Base-by-base conservation (phyloP, 116 monocot species). In the Posidonia oceanica region DNA sequence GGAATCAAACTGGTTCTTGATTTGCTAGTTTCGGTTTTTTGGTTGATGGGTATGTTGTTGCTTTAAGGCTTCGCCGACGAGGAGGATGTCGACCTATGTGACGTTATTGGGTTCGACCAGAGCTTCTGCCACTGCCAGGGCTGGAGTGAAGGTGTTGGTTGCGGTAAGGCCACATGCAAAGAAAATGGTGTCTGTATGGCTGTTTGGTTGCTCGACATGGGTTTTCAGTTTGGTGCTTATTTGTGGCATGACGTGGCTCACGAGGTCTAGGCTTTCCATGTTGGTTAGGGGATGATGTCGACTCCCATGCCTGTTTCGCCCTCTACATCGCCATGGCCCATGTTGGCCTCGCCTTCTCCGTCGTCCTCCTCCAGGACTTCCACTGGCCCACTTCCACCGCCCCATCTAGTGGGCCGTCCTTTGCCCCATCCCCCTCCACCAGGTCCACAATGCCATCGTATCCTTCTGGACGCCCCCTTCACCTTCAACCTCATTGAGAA, bases 251-350 rank as follows among this genome's bases (percentile, higher is more conserved):
- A 96, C 91, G 22, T 86, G 96, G 15, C 91, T 96, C 37, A 91
- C 96, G 60, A 80, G 91, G 10, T 96, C 91, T 54, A 91, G 96
- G 69, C 60, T 96, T 37, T 96, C 96, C 20, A 96, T 96, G 96
- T 29, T 29, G 29, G 29, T 29, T 29, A 29, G 29, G 29, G 29
- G 29, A 29, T 1, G 1, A 29, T 29, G 29, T 29, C 29, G 29
- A 29, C 1, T 29, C 29, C 1, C 29, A 29, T 29, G 29, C 29
- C 29, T 29, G 29, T 1, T 1, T 29, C 29, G 29, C 29, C 29
- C 29, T 29, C 29, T 29, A 29, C 29, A 29, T 29, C 1, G 29
- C 29, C 29, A 29, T 29, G 29, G 29, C 29, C 29, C 29, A 29
- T 29, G 29, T 29, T 1, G 29, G 29, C 29, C 29, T 29, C 1